phyloP scores from a whole-genome alignment of 2,329 filamentous ascomycete species.

The Beauveria asiatica region DNA sequence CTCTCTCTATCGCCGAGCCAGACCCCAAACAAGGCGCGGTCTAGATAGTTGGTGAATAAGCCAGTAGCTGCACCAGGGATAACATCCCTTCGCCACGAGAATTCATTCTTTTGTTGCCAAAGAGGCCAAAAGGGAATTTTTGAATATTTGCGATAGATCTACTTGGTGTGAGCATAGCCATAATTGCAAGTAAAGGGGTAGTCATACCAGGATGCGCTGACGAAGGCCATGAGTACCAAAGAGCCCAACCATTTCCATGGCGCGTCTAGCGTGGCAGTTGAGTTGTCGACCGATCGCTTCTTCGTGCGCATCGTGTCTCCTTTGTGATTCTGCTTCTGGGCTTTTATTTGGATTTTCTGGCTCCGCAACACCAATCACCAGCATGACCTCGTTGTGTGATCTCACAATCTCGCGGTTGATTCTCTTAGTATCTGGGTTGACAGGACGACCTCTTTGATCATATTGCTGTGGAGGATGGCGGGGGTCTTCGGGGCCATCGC shows the following conservation, averaged over 20 bases:
- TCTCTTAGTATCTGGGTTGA: conserved; percentile 45
- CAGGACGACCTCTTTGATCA: conserved; percentile 46
- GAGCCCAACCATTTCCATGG: conserved; percentile 33
- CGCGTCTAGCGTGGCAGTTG: conserved; percentile 24
- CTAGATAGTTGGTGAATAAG: conserved; percentile 22
- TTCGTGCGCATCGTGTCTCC: conserved; percentile 39
- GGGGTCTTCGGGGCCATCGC: conserved; percentile 27
- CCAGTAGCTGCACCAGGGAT: conserved; percentile 25
- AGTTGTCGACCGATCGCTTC: conserved; percentile 35
- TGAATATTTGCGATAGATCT: conserved; percentile 46
- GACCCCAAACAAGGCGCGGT: conserved; percentile 18
- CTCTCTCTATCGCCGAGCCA: conserved; percentile 19
- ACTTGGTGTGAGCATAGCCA: conserved; percentile 9
- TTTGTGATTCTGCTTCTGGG: conserved; percentile 32
- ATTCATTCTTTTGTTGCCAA: conserved; percentile 21
- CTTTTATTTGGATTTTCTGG: conserved; percentile 38
- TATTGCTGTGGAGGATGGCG: conserved; percentile 36
- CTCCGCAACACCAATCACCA: conserved; percentile 53
- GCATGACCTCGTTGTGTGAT: conserved; percentile 56
- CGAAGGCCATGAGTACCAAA: conserved; percentile 47
- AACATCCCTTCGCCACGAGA: conserved; percentile 24
- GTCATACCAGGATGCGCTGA: conserved; percentile 43
- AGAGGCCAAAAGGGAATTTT: conserved; percentile 40
- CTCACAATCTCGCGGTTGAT: conserved; percentile 50
- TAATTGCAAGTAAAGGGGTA: neutral